These are phyloP conservation scores for Fusarium ambrosium DNA, from an alignment of 2,329 filamentous ascomycete genomes.

Conservation along the genomic window DNA sequence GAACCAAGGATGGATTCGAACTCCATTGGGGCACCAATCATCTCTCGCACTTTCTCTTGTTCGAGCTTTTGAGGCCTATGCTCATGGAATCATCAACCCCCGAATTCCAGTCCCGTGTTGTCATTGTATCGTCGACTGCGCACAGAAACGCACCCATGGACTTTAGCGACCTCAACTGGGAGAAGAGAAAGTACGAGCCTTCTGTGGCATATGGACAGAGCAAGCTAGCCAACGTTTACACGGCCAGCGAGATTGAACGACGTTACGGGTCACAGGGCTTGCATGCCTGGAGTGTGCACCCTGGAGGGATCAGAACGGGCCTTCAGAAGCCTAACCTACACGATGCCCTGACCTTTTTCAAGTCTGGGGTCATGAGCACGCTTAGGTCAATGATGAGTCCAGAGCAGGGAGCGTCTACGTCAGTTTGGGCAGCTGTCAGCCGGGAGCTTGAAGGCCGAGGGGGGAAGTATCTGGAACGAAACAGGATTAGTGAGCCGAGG, in stretches of 20 bases:
- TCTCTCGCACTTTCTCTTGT: conserved; percentile 59
- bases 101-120: conserved; percentile 48
- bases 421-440: background rate
- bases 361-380: background rate
- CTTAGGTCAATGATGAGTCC: background rate
- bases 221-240: conserved; percentile 66
- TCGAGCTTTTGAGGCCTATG: conserved; percentile 56
- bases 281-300: conserved; percentile 58
- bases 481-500: background rate
- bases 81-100: conserved; percentile 49
- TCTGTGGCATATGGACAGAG: conserved; percentile 60
- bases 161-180: conserved; percentile 40
- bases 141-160: conserved; percentile 29
- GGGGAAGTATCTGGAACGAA: background rate
- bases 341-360: background rate
- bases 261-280: conserved; percentile 59
- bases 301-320: conserved; percentile 58
- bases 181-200: conserved; percentile 45
- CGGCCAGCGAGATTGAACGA: conserved; percentile 65
- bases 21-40: conserved; percentile 60
- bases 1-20: conserved; percentile 59
- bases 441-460: background rate
- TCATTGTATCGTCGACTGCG: conserved; percentile 48
- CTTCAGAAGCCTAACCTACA: background rate
- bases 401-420: background rate